These are phyloP conservation scores for Thozetella sp. DNA, from an alignment of 495 filamentous ascomycete genomes.

Conservation along the genomic window DNA sequence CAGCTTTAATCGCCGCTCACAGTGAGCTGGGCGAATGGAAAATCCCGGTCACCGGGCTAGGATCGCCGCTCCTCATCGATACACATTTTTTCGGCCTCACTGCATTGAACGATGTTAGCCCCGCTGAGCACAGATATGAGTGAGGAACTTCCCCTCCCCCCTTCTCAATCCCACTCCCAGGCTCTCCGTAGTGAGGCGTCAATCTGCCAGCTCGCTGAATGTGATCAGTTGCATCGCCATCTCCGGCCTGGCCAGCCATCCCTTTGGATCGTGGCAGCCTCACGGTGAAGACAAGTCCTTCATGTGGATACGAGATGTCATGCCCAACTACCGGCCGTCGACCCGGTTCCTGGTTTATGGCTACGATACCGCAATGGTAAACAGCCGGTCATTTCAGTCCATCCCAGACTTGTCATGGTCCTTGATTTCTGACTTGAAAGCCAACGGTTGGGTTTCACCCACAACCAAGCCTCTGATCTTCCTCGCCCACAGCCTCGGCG, in stretches of 20 bases:
- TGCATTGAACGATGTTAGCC: neutral
- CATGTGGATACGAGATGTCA: conserved; percentile 35
- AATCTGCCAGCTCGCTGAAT: too few species aligned
- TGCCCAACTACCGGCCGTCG: conserved; percentile 18
- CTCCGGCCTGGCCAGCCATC: conserved; percentile 16
- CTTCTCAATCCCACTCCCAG: neutral
- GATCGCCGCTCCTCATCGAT: neutral
- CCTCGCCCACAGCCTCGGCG: conserved; percentile 36
- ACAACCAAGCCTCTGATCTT: conserved; percentile 22
- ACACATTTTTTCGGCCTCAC: neutral
- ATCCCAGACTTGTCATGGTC: conserved; percentile 14
- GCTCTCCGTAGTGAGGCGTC: neutral
- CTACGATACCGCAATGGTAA: conserved; percentile 19
- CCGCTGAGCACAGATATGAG: neutral
- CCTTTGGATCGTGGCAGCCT: conserved; percentile 19
- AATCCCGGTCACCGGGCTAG: neutral
- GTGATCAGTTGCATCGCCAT: conserved; percentile 15
- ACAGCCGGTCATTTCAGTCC: conserved; percentile 16
- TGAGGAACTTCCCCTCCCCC: neutral
- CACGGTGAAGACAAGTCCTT: conserved; percentile 11
- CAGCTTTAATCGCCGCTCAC: neutral
- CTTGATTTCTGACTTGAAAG: conserved; percentile 12
- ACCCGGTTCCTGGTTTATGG: conserved; percentile 27
- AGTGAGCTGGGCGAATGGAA: neutral
- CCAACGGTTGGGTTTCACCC: conserved; percentile 4